Evolutionary conservation across 106 monocot species (phyloP), one percentile per base, ranked within the genome.

Genomic region (Posidonia australis): DNA sequence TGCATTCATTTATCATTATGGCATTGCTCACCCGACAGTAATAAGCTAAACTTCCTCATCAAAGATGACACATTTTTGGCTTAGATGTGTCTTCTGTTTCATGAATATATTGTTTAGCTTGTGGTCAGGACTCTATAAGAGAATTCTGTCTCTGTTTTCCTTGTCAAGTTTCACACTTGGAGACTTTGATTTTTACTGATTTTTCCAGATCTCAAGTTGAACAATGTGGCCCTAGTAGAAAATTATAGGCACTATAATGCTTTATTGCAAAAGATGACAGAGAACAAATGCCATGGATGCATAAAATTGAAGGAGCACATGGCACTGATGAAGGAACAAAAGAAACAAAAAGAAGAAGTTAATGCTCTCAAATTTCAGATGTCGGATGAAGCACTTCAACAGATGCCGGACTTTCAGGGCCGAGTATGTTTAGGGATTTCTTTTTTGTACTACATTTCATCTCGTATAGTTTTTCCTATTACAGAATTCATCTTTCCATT

Each of bases 341-440:
- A 62, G 64, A 75, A 18, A 71, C 90, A 84, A 71, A 84, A 72
- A 63, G 94, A 96, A 29, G 78, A 90, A 70, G 80, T 96, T 25
- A 90, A 84, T 68, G 66, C 70, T 41, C 76, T 96, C 54, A 79
- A 82, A 67, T 96, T 51, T 74, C 84, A 90, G 66, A 82, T 90
- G 84, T 96, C 94, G 64, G 94, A 96, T 80, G 94, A 96, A 72
- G 90, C 94, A 45, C 78, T 96, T 58, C 81, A 86, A 67, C 86
- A 86, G 61, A 90, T 90, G 90, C 90, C 94, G 29, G 94, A 96
- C 31, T 96, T 96, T 80, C 86, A 90, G 58, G 90, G 94, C 31
- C 77, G 94, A 44, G 93, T 93, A 83, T 72, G 85, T 80, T 53
- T 47, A 29, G 60, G 3, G 46, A 47, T 9, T 1, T n/a, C n/a